Conservation (phyloP, 768 basidiomycete genomes). For the Pleurotus pulmonarius region DNA sequence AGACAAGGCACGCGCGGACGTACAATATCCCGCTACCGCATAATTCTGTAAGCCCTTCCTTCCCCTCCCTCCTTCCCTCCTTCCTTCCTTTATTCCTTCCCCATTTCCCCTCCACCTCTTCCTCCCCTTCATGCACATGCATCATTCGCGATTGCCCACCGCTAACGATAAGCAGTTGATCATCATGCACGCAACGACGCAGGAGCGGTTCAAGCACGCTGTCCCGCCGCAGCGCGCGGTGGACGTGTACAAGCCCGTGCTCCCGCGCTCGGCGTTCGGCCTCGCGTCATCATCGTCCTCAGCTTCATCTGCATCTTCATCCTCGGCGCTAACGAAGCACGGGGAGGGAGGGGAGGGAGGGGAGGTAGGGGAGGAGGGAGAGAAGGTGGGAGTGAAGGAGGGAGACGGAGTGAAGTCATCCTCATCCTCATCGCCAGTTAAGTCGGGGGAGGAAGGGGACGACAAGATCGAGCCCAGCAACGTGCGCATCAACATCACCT, state of each 20-base stretch:
- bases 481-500: slow-evolving; percentile 81
- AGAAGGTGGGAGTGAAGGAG: no score
- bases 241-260: slow-evolving; percentile 67
- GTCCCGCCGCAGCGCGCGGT: slow-evolving; percentile 69
- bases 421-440: background rate
- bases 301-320: no score
- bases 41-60: slow-evolving; percentile 53
- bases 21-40: slow-evolving; percentile 75
- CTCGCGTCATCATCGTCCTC: background rate
- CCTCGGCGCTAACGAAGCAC: no score
- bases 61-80: no score
- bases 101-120: no score
- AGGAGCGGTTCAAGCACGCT: slow-evolving; percentile 79
- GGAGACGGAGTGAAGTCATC: no score
- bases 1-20: slow-evolving; percentile 59
- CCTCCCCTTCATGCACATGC: no score
- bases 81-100: no score
- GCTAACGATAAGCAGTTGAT: no score
- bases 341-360: no score
- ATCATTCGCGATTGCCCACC: no score
- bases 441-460: background rate
- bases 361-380: no score
- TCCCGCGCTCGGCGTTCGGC: slow-evolving; percentile 26
- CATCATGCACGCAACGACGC: slow-evolving; percentile 87
- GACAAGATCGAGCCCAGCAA: slow-evolving; percentile 45